Evolutionary conservation across 352 stramenopile species (phyloP), one percentile per base, ranked within the genome.

Genomic region (Phytopythium vexans): DNA sequence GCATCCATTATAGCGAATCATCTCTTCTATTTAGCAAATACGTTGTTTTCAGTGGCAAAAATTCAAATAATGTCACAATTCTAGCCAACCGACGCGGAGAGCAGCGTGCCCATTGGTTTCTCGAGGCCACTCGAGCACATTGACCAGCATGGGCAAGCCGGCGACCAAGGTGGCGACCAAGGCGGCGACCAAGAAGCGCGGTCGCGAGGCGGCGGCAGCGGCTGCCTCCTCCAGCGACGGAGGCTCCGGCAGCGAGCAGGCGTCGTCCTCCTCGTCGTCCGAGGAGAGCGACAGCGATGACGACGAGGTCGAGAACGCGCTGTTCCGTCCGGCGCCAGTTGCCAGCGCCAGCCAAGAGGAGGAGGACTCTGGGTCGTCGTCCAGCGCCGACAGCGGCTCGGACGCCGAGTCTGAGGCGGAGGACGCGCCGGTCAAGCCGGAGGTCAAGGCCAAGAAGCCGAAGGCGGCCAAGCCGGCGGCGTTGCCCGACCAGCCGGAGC

Each of bases 351-450:
- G 71, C 15, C 52, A 54, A 6, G 70, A 78, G 7, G 58, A 65
- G 0, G 55, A 72, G 5, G 58, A 63, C 9, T 27, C 21, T 27
- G 21, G 21, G 21, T 27, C 21, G 21, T 27, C 21, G 21, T 27
- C 21, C 21, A 27, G 21, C 2, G 21, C 21, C 21, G 21, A 27
- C 1, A 27, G 21, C 2, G 21, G 21, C 21, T 42, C 27, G 12
- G 41, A 74, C 8, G 41, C 6, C 5, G 45, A 66, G 38, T 45
- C 58, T 2, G 45, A 65, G 6, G 42, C 62, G 9, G 89, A 91
- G 51, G 70, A 96, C 12, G 75, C 94, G 55, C 82, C 82, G 0
- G 76, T 94, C 16, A 74, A 90, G 38, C 94, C 88, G 57, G 72
- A 82, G 42, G 63, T 59, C 2, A 76, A 86, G 50, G 64, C 53